Evolutionary conservation across 495 filamentous ascomycete genomes (phyloP), one percentile per base, ranked within the genome.

Genomic region (Lophiotrema nucula): DNA sequence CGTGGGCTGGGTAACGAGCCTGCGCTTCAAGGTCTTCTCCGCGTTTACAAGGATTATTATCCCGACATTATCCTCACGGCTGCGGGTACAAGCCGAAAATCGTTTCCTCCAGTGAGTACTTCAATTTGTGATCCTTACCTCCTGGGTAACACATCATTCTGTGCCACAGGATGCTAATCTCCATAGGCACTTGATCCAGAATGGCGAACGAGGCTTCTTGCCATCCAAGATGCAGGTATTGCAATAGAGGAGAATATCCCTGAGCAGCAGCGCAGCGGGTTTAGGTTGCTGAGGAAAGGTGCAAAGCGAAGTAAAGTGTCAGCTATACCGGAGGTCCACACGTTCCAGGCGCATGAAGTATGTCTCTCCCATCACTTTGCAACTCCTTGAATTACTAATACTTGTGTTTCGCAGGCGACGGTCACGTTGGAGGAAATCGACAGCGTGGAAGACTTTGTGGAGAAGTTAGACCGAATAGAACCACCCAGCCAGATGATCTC

Each of bases 1-100:
- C 71, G 79, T 35, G 77, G 80, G 47, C 76, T 81, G 19, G 84
- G 83, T 37, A 84, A 86, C 56, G 91, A 96, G 52, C 88, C 85
- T 44, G 82, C 84, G 42, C 72, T 96, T 35, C 76, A 85, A 23
- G 86, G 85, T n/a, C 77, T 96, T n/a, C 76, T 95, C 23, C 81
- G 83, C 53, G 79, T 91, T 6, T 96, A 86, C 73, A 93, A 93
- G 65, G 89, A 90, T 67, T 93, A 92, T 66, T 93, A 90, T 65
- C 90, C 91, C 4, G 89, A 95, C 70, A 86, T 95, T 45, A 87
- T 95, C 55, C 73, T 92, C n/a, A 87, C 84, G 28, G 83, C 84
- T 65, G 70, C 78, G 15, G 78, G 77, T 1, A 48, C 58, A 37
- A 69, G 25, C 68, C 72, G 41, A 60, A 69, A 45, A 64, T 73